phyloP scores from a whole-genome alignment of 1,139 yeast genomes.

The Geotrichum klebahnii region DNA sequence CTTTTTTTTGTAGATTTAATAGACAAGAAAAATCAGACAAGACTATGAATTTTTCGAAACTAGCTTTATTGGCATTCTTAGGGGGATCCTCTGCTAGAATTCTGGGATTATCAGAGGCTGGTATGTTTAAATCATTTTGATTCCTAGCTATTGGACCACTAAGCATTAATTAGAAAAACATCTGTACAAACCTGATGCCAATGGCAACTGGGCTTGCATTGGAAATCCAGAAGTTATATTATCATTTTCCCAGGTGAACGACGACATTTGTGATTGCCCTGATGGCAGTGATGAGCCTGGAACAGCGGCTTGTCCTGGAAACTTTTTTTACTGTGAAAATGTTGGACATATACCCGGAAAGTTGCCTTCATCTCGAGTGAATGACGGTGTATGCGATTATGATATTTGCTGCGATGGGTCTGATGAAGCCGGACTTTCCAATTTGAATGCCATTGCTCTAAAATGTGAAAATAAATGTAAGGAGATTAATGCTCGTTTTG shows the following conservation, averaged over 20 bases:
- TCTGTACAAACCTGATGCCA: conserved; percentile 51
- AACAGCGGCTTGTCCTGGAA: conserved; percentile 68
- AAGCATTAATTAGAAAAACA: conserved; percentile 35
- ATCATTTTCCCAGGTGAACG: conserved; percentile 65
- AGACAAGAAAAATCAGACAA: background rate
- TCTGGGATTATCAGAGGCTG: conserved; percentile 19
- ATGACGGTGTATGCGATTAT: conserved; percentile 92
- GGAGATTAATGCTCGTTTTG: conserved; percentile 17
- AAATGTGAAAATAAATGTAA: conserved; percentile 30
- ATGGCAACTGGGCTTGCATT: conserved; percentile 66
- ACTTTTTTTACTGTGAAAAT: conserved; percentile 70
- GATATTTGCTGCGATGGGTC: conserved; percentile 91
- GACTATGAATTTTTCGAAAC: conserved; percentile 11
- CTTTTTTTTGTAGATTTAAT: background rate
- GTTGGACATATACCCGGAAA: conserved; percentile 52
- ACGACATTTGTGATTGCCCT: conserved; percentile 92
- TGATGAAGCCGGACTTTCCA: conserved; percentile 55
- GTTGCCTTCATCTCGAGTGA: conserved; percentile 60
- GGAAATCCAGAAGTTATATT: conserved; percentile 59
- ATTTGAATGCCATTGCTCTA: conserved; percentile 13
- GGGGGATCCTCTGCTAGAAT: conserved; percentile 11
- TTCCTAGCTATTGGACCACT: background rate
- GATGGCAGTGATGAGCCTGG: conserved; percentile 98
- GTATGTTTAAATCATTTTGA: conserved; percentile 5
- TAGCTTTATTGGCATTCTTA: conserved; percentile 11